phyloP scores from a whole-genome alignment of 2,329 filamentous ascomycete genomes.

The Gliomastix tumulicola region DNA sequence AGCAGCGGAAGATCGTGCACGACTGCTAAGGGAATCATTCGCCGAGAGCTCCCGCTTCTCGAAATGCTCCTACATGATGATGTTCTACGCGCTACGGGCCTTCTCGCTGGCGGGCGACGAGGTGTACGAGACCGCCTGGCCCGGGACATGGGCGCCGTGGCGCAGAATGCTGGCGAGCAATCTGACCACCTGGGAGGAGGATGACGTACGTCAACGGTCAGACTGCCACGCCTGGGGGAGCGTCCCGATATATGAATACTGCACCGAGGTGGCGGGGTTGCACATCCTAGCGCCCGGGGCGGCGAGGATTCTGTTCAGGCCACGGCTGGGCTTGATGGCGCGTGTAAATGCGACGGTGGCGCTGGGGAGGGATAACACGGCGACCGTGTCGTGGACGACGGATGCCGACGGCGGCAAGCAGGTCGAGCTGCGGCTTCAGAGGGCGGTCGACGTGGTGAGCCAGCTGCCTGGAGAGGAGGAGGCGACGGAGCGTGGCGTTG shows the following conservation, averaged over 20 bases:
- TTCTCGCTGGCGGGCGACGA: slow-evolving; percentile 4
- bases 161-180: slow-evolving; percentile 5
- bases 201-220: slow-evolving; percentile 9
- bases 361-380: slow-evolving; percentile 13
- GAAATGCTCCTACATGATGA: slow-evolving; percentile 7
- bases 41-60: slow-evolving; percentile 1
- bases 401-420: slow-evolving; percentile 3
- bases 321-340: slow-evolving; percentile 13
- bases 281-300: slow-evolving; percentile 8
- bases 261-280: slow-evolving; percentile 7
- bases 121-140: slow-evolving; percentile 7
- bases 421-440: slow-evolving; percentile 7
- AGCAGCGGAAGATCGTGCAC: slow-evolving; percentile 3
- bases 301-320: slow-evolving; percentile 15
- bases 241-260: slow-evolving; percentile 11
- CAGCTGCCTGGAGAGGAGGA: slow-evolving; percentile 6
- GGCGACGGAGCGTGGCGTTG: neutral
- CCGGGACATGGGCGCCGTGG: slow-evolving; percentile 10
- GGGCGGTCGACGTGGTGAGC: slow-evolving; percentile 8
- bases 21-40: slow-evolving; percentile 19
- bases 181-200: slow-evolving; percentile 11
- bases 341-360: slow-evolving; percentile 14
- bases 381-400: slow-evolving; percentile 12
- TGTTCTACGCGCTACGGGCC: slow-evolving; percentile 9
- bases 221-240: slow-evolving; percentile 12